Conservation (phyloP, 495 filamentous ascomycete genomes). For the Daldinia vernicosa region DNA sequence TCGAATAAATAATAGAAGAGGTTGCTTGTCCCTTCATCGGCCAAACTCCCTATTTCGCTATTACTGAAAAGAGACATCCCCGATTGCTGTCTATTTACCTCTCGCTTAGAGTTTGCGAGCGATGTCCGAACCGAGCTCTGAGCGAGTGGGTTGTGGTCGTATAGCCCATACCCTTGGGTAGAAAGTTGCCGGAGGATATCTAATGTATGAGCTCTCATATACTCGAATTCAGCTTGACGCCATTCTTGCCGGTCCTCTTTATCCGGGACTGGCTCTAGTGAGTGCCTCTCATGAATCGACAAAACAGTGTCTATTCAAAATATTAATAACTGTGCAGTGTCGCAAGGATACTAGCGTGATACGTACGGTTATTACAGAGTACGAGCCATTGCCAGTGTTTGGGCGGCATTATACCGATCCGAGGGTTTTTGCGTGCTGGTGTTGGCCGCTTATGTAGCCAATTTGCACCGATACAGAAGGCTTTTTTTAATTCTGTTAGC, state of each 20-base stretch:
- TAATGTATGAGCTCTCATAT: constrained; percentile 72
- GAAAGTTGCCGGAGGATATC: constrained; percentile 80
- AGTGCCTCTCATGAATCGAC: constrained; percentile 78
- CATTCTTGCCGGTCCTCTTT: constrained; percentile 48
- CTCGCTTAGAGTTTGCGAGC: constrained; percentile 42
- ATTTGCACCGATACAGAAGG: constrained; percentile 85
- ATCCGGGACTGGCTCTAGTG: constrained; percentile 51
- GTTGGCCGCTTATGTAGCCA: constrained; percentile 68
- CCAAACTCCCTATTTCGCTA: constrained; percentile 40
- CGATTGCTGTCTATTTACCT: constrained; percentile 46
- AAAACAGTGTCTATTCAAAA: constrained; percentile 70
- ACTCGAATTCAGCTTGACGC: constrained; percentile 53
- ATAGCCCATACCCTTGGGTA: constrained; percentile 47
- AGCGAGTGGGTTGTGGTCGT: constrained; percentile 57
- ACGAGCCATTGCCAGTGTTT: constrained; percentile 79
- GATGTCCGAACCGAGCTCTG: constrained; percentile 52
- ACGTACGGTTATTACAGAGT: constrained; percentile 78
- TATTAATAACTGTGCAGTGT: constrained; percentile 27
- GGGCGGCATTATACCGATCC: constrained; percentile 45
- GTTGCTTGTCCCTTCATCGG: constrained; percentile 72
- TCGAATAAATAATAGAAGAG: constrained; percentile 91
- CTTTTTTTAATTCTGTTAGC: constrained; percentile 56
- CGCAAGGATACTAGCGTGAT: background rate
- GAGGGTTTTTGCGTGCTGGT: constrained; percentile 37
- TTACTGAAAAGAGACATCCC: constrained; percentile 29